phyloP scores from a whole-genome alignment of 2,329 filamentous ascomycete species.

The Trichoderma afroharzianum region DNA sequence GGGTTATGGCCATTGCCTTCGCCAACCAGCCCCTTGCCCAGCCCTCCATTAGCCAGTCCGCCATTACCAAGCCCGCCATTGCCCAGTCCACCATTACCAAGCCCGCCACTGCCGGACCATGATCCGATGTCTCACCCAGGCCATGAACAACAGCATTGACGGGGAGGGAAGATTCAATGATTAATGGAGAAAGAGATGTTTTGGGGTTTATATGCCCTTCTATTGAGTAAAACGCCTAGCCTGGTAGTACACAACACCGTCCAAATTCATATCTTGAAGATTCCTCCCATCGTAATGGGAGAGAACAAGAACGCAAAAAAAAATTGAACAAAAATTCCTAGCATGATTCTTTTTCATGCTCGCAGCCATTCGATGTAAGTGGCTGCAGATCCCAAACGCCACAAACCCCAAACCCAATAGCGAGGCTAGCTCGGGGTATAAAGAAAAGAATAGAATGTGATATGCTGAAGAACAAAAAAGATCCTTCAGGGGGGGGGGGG shows the following conservation, averaged over 20 bases:
- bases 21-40: background rate
- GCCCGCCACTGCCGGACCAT: background rate
- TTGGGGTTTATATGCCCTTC: constrained; percentile 16
- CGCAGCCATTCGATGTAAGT: background rate
- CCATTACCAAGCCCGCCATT: background rate
- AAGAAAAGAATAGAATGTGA: background rate
- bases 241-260: constrained; percentile 27
- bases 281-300: background rate
- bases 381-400: constrained; percentile 5
- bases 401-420: background rate
- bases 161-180: background rate
- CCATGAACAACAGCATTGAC: background rate
- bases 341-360: constrained; percentile 7
- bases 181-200: background rate
- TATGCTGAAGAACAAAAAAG: background rate
- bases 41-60: background rate
- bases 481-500: background rate
- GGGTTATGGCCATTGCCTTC: constrained; percentile 10
- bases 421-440: background rate
- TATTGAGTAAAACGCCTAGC: constrained; percentile 29
- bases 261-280: constrained; percentile 19
- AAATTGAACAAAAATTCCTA: background rate
- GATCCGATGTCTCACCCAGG: background rate
- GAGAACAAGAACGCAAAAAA: background rate
- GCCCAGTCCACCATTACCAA: background rate